Percentiles rank a stretch among this genome's conserved stretches.
Evolutionary conservation across 2,329 filamentous ascomycete species (phyloP).

Genomic region (Colletotrichum salicis): DNA sequence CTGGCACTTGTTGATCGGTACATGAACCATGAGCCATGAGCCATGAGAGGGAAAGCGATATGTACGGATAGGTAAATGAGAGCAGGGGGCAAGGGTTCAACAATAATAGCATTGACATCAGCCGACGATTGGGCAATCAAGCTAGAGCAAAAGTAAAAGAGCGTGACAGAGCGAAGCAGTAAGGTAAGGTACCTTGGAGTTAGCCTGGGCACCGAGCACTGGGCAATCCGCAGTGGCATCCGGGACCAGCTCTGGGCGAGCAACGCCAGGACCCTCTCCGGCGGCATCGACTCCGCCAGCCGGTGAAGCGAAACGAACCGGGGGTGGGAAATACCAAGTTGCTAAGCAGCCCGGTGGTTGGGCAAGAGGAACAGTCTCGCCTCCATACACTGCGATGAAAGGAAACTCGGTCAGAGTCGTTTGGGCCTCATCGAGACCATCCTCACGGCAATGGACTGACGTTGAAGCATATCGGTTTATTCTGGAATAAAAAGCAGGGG

Average conservation of each 20-base stretch:
- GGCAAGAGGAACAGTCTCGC: constrained; percentile 13
- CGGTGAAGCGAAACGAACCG: constrained; percentile 34
- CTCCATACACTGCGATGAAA: constrained; percentile 25
- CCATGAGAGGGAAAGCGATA: background rate
- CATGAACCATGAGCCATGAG: background rate
- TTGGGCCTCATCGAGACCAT: constrained; percentile 36
- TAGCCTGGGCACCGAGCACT: constrained; percentile 3
- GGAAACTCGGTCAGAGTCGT: constrained; percentile 33
- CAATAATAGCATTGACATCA: constrained; percentile 29
- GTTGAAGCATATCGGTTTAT: constrained; percentile 28
- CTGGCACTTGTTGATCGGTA: constrained; percentile 11
- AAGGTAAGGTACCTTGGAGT: background rate
- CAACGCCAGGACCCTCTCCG: constrained; percentile 31
- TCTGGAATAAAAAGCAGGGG: constrained; percentile 6
- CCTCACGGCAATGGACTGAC: constrained; percentile 21
- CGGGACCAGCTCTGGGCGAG: constrained; percentile 10
- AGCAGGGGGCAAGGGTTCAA: constrained; percentile 13
- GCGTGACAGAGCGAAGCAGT: background rate
- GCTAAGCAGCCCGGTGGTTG: constrained; percentile 30
- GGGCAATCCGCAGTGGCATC: background rate
- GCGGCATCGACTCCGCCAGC: constrained; percentile 35
- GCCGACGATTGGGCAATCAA: constrained; percentile 30
- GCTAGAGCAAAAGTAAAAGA: constrained; percentile 9
- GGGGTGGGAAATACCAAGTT: constrained; percentile 17
- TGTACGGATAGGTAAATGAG: constrained; percentile 1